A percentile compares a stretch with the other conserved stretches of the same genome.
Conservation (phyloP, 352 stramenopile genomes). For the Blastocystis hominis region DNA sequence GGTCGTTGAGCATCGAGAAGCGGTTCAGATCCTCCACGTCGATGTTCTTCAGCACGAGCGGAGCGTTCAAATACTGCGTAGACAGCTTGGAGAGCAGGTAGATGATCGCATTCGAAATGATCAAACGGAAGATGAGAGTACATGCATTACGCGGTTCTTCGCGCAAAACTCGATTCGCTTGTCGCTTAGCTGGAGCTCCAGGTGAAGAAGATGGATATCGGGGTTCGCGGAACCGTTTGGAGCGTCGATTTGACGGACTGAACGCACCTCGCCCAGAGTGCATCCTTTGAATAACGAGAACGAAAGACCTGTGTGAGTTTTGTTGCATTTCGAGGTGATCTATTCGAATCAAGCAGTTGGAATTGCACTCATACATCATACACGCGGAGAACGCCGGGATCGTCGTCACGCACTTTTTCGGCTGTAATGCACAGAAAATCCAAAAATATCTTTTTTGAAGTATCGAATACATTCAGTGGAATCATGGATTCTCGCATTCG, state of each 20-base stretch:
- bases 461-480: conserved; percentile 36
- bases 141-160: background rate
- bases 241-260: background rate
- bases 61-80: background rate
- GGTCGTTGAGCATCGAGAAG: background rate
- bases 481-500: background rate
- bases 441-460: conserved; percentile 18
- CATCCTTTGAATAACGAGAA: conserved; percentile 7
- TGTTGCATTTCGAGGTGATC: conserved; percentile 29
- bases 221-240: background rate
- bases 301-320: background rate
- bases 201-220: background rate
- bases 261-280: background rate
- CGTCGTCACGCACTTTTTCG: background rate
- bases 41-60: conserved; percentile 30
- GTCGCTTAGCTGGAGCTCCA: conserved; percentile 20
- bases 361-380: background rate
- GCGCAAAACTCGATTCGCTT: conserved; percentile 29
- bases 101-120: background rate
- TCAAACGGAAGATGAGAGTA: background rate
- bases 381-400: conserved; percentile 22
- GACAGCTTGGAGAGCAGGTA: conserved; percentile 14
- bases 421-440: conserved; percentile 47
- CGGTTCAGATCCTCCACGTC: background rate
- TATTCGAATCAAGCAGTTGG: background rate